Percentiles rank a stretch among this genome's conserved stretches.
Evolutionary conservation across 2,329 filamentous ascomycete genomes (phyloP).

Genomic region (Colletotrichum tropicicola): DNA sequence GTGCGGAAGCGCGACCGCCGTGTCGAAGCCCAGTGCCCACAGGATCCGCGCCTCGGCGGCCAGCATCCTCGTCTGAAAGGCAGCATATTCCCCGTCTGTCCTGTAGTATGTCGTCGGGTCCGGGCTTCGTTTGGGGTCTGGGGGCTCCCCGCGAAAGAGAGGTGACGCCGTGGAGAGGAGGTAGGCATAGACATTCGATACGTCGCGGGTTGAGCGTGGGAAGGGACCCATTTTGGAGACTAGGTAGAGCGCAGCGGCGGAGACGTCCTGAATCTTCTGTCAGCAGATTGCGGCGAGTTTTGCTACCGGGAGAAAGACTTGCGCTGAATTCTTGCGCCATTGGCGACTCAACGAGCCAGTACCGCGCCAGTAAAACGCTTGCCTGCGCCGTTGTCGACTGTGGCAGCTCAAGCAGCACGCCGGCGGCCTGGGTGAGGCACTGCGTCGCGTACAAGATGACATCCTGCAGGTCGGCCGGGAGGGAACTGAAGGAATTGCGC

Average conservation of each 20-base stretch:
- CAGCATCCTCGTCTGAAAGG: slow-evolving; percentile 71
- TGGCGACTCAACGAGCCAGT: slow-evolving; percentile 72
- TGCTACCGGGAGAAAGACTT: slow-evolving; percentile 30
- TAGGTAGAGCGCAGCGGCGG: slow-evolving; percentile 83
- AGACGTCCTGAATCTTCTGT: slow-evolving; percentile 70
- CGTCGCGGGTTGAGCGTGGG: slow-evolving; percentile 79
- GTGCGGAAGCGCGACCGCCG: slow-evolving; percentile 86
- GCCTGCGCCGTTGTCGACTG: slow-evolving; percentile 89
- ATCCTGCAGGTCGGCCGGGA: slow-evolving; percentile 76
- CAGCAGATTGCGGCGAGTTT: neutral
- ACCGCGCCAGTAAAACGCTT: slow-evolving; percentile 82
- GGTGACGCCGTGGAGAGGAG: slow-evolving; percentile 72
- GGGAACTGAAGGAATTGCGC: slow-evolving; percentile 61
- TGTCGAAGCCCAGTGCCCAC: slow-evolving; percentile 77
- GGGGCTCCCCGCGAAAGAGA: slow-evolving; percentile 54
- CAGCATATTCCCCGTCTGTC: slow-evolving; percentile 76
- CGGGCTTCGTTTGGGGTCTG: slow-evolving; percentile 38
- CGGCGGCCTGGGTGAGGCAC: slow-evolving; percentile 79
- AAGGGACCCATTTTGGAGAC: slow-evolving; percentile 83
- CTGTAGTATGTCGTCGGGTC: slow-evolving; percentile 71
- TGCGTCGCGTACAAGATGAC: slow-evolving; percentile 77
- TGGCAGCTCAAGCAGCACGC: slow-evolving; percentile 82
- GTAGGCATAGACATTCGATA: slow-evolving; percentile 87
- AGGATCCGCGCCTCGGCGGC: slow-evolving; percentile 82
- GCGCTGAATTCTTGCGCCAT: slow-evolving; percentile 68